Evolutionary conservation across 164 flowering plant species (phyloP).

Genomic region (Tetrastigma voinierianum): DNA sequence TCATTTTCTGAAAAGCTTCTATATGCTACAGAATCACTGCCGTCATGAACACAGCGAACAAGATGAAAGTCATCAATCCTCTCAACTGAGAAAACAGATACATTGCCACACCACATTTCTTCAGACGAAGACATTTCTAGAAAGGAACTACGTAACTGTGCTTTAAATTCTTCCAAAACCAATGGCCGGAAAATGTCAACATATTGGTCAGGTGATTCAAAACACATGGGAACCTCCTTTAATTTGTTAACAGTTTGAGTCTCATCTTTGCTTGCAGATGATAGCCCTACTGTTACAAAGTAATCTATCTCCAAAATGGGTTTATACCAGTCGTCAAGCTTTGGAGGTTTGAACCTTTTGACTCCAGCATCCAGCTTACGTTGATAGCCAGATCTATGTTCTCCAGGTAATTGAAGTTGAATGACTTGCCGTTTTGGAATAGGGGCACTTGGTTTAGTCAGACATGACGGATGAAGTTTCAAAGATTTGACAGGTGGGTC

Average conservation of each 20-base stretch:
- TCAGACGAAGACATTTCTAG: constrained; percentile 68
- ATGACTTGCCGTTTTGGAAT: constrained; percentile 76
- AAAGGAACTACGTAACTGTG: constrained; percentile 73
- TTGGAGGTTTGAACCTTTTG: constrained; percentile 76
- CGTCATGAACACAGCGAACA: constrained; percentile 75
- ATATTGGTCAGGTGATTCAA: constrained; percentile 75
- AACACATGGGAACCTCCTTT: constrained; percentile 72
- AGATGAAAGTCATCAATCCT: constrained; percentile 91
- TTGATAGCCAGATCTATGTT: constrained; percentile 35
- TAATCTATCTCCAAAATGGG: constrained; percentile 80
- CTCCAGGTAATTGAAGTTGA: constrained; percentile 63
- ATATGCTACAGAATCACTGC: constrained; percentile 37
- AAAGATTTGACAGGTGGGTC: constrained; percentile 48
- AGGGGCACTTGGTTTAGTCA: constrained; percentile 34
- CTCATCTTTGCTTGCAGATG: constrained; percentile 45
- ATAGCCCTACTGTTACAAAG: constrained; percentile 68
- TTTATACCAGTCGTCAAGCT: constrained; percentile 85
- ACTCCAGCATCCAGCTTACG: constrained; percentile 42
- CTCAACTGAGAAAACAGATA: constrained; percentile 83
- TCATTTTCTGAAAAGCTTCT: constrained; percentile 75
- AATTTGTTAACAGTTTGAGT: constrained; percentile 33
- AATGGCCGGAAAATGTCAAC: constrained; percentile 79
- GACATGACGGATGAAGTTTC: constrained; percentile 23
- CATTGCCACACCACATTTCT: constrained; percentile 65
- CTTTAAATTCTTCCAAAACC: constrained; percentile 91